Conservation (phyloP, 1,284 basidiomycete genomes). For the Agroathelia rolfsii region DNA sequence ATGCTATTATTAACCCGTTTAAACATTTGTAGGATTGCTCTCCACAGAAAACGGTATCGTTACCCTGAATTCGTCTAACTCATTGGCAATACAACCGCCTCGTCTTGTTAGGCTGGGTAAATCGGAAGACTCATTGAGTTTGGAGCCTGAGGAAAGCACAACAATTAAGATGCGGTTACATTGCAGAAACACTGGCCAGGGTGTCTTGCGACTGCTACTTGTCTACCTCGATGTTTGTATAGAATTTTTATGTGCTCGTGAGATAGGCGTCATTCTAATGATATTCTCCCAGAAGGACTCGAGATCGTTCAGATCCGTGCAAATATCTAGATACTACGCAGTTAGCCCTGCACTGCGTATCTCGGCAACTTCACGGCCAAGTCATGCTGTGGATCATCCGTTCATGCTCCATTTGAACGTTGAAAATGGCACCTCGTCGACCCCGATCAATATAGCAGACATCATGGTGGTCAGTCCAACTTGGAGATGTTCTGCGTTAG, state of each 20-base stretch:
- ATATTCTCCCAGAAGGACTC: conserved; percentile 29
- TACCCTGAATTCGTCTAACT: conserved; percentile 44
- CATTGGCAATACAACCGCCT: conserved; percentile 38
- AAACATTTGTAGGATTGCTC: no score
- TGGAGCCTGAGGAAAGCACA: conserved; percentile 37
- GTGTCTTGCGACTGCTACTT: conserved; percentile 51
- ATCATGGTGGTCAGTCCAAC: conserved; percentile 52
- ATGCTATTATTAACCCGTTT: conserved; percentile 7
- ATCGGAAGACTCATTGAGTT: conserved; percentile 22
- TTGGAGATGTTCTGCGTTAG: conserved; percentile 42
- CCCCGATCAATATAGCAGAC: conserved; percentile 41
- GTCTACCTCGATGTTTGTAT: conserved; percentile 58
- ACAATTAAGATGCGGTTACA: conserved; percentile 45
- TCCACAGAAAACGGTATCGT: no score
- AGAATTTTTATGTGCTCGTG: not conserved
- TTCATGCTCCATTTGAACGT: conserved; percentile 53
- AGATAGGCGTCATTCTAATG: conserved; percentile 7
- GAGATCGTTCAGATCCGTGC: conserved; percentile 42
- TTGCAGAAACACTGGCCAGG: conserved; percentile 34
- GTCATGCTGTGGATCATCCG: conserved; percentile 32
- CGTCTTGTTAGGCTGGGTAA: conserved; percentile 30
- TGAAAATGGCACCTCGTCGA: conserved; percentile 35
- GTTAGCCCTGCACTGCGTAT: conserved; percentile 47
- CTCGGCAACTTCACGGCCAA: conserved; percentile 38
- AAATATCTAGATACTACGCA: conserved; percentile 45